A percentile compares a stretch with the other conserved stretches of the same genome.
These are phyloP conservation scores for Hirschioporus abietinus DNA, from an alignment of 768 basidiomycete genomes.

Conservation along the genomic window DNA sequence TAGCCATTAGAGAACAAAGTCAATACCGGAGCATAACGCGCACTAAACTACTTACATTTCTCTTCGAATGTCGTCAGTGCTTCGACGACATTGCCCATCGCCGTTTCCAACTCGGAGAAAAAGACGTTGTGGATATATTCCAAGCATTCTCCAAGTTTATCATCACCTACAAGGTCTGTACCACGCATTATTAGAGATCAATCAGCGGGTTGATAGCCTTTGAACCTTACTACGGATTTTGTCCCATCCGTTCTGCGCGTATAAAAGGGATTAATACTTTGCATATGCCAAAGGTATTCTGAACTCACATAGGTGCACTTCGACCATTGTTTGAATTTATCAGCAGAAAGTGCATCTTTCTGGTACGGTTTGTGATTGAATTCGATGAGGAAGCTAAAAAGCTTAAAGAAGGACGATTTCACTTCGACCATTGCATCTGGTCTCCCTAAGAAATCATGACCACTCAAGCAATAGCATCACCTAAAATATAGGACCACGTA, in stretches of 20 bases:
- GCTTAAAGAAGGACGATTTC: not conserved
- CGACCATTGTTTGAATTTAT: not conserved
- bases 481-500: not conserved
- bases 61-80: not conserved
- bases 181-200: not conserved
- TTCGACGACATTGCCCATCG: not conserved
- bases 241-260: not conserved
- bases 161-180: not conserved
- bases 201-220: not conserved
- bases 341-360: not conserved
- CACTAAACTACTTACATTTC: not conserved
- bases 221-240: not conserved
- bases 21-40: too few relatives aligned
- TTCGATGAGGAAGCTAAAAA: not conserved
- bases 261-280: not conserved
- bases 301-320: not conserved
- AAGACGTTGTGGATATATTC: not conserved
- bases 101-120: not conserved
- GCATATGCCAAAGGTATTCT: not conserved
- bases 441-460: not conserved
- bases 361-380: not conserved
- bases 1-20: not conserved
- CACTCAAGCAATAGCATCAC: not conserved
- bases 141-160: not conserved
- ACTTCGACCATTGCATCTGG: not conserved